These are phyloP conservation scores for Cicer arietinum DNA, from an alignment of 306 rosid genomes.

Conservation along the genomic window DNA sequence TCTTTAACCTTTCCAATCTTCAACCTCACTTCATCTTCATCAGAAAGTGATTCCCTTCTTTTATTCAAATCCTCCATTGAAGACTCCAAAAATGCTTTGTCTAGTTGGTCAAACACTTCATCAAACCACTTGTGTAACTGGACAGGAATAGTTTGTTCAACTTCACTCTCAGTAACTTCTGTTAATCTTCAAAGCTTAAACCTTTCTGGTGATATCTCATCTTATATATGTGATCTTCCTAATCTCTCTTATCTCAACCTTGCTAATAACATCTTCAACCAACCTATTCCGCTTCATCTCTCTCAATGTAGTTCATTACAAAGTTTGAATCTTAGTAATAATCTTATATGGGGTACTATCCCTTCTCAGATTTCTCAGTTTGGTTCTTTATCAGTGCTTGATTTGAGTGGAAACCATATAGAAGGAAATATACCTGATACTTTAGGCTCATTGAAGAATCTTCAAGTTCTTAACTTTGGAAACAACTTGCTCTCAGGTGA, in stretches of 20 bases:
- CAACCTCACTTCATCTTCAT: conserved; percentile 55
- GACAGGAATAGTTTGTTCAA: conserved; percentile 76
- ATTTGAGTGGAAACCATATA: conserved; percentile 73
- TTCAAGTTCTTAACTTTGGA: conserved; percentile 68
- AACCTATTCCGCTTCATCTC: conserved; percentile 95
- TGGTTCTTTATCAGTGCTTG: conserved; percentile 69
- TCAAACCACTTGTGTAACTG: conserved; percentile 71
- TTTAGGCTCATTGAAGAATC: conserved; percentile 68
- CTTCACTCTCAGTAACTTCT: conserved; percentile 65
- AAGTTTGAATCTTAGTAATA: conserved; percentile 84
- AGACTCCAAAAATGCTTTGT: conserved; percentile 68
- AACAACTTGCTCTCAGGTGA: conserved; percentile 82
- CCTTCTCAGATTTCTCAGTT: conserved; percentile 88
- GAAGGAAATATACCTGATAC: conserved; percentile 80
- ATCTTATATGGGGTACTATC: conserved; percentile 92
- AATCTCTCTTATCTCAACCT: conserved; percentile 73
- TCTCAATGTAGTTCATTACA: conserved; percentile 71
- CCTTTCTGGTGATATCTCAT: conserved; percentile 87
- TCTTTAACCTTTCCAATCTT: conserved; percentile 50
- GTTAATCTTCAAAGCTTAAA: conserved; percentile 72
- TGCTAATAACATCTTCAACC: conserved; percentile 80
- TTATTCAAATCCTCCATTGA: conserved; percentile 74
- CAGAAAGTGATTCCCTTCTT: conserved; percentile 67
- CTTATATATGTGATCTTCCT: conserved; percentile 71
- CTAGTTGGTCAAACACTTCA: conserved; percentile 77